phyloP scores from a whole-genome alignment of 2,329 filamentous ascomycete genomes.

The Monosporascus sp. region DNA sequence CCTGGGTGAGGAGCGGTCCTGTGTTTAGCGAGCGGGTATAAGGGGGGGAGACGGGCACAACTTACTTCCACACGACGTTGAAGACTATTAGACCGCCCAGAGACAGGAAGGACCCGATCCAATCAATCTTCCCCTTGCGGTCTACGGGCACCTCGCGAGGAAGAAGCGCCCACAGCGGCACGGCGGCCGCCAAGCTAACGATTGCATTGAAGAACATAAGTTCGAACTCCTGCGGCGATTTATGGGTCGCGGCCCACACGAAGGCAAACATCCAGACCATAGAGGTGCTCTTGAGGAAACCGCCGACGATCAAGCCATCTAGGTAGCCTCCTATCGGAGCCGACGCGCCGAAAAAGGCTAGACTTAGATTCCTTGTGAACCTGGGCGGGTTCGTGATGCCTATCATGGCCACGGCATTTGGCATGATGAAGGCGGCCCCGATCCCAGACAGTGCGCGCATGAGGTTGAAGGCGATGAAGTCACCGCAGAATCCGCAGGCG shows the following conservation, averaged over 20 bases:
- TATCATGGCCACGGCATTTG: constrained; percentile 47
- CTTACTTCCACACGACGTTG: constrained; percentile 48
- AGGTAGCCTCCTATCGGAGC: constrained; percentile 41
- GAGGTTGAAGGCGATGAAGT: constrained; percentile 29
- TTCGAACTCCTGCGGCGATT: not conserved
- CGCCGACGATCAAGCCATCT: constrained; percentile 34
- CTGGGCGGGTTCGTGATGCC: constrained; percentile 43
- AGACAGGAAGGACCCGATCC: constrained; percentile 34
- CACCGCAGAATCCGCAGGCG: constrained; percentile 37
- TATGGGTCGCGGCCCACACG: constrained; percentile 20
- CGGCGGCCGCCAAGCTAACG: constrained; percentile 10
- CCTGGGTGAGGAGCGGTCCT: constrained; percentile 23
- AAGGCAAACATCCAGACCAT: constrained; percentile 39
- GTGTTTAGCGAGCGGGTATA: not conserved
- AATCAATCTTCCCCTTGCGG: constrained; percentile 33
- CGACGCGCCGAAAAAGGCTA: constrained; percentile 42
- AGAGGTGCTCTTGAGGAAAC: constrained; percentile 29
- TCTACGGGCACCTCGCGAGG: constrained; percentile 27
- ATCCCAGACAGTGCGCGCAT: constrained; percentile 39
- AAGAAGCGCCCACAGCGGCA: constrained; percentile 11
- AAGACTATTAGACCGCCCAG: constrained; percentile 38
- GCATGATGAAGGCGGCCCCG: constrained; percentile 46
- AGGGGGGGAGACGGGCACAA: not conserved
- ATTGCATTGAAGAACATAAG: constrained; percentile 8
- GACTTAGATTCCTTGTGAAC: constrained; percentile 35